Conservation (phyloP, 2,329 filamentous ascomycete genomes). For the Huntiella abstrusa region DNA sequence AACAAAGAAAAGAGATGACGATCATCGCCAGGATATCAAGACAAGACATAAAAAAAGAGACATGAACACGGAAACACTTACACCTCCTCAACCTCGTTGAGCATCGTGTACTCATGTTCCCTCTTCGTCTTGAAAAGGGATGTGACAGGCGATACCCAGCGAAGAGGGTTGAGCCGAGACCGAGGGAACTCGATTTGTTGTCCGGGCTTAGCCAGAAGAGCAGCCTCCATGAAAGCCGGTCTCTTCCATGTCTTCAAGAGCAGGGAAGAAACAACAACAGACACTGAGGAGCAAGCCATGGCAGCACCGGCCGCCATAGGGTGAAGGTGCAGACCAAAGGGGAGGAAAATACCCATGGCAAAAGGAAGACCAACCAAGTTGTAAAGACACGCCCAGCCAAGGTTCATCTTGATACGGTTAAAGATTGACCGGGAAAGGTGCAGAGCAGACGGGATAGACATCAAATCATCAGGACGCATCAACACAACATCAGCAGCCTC, state of each 20-base stretch:
- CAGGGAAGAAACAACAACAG: conserved; percentile 68
- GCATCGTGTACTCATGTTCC: conserved; percentile 1
- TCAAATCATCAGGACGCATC: conserved; percentile 79
- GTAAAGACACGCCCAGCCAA: conserved; percentile 84
- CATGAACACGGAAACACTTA: neutral
- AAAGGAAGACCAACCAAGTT: conserved; percentile 83
- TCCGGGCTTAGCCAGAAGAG: conserved; percentile 36
- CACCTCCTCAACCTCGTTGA: conserved; percentile 2
- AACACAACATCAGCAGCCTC: conserved; percentile 91
- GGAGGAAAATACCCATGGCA: conserved; percentile 90
- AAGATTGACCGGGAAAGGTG: conserved; percentile 74
- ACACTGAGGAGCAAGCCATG: conserved; percentile 82
- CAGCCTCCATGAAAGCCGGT: conserved; percentile 71
- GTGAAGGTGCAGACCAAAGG: conserved; percentile 70
- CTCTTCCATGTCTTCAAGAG: conserved; percentile 73
- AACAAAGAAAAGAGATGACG: no score
- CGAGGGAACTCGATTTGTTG: conserved; percentile 25
- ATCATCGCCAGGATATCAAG: no score
- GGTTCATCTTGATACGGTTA: conserved; percentile 78
- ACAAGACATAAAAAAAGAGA: neutral
- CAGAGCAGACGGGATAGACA: conserved; percentile 79
- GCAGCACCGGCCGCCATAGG: conserved; percentile 89
- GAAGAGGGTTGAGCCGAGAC: conserved; percentile 13
- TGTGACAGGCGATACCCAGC: conserved; percentile 1
- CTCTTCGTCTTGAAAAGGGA: neutral